Conservation (phyloP, 2,329 filamentous ascomycete genomes). For the Fusarium drepaniforme region DNA sequence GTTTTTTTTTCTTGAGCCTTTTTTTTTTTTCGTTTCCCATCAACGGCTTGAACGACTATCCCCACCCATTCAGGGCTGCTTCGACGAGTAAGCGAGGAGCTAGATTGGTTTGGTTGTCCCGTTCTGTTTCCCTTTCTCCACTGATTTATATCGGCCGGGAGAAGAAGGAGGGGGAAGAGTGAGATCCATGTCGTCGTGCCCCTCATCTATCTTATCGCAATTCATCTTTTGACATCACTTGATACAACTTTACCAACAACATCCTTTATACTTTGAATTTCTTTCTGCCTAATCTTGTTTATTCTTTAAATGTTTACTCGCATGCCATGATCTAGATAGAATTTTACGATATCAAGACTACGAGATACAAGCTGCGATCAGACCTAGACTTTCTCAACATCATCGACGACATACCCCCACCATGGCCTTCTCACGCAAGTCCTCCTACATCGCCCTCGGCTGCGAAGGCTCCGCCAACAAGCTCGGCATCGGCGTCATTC, state of each 20-base stretch:
- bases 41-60: background rate
- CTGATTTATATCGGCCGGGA: background rate
- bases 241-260: background rate
- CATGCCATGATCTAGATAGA: background rate
- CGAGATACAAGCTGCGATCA: background rate
- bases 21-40: background rate
- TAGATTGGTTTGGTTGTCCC: background rate
- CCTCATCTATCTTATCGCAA: slow-evolving; percentile 27
- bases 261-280: background rate
- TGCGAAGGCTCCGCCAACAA: slow-evolving; percentile 98
- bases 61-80: background rate
- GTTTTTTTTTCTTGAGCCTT: background rate
- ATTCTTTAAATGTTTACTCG: background rate
- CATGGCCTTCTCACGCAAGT: slow-evolving; percentile 47
- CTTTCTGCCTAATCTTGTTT: background rate
- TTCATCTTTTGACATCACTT: slow-evolving; percentile 10
- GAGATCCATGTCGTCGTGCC: slow-evolving; percentile 15
- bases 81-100: background rate
- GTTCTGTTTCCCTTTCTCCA: background rate
- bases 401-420: slow-evolving; percentile 22
- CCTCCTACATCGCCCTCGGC: slow-evolving; percentile 66
- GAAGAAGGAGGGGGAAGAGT: background rate
- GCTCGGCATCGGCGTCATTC: slow-evolving; percentile 92
- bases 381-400: slow-evolving; percentile 12
- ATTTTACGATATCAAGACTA: background rate